Base-by-base conservation (phyloP, 208 protist genomes). In the Acanthamoeba castellanii region DNA sequence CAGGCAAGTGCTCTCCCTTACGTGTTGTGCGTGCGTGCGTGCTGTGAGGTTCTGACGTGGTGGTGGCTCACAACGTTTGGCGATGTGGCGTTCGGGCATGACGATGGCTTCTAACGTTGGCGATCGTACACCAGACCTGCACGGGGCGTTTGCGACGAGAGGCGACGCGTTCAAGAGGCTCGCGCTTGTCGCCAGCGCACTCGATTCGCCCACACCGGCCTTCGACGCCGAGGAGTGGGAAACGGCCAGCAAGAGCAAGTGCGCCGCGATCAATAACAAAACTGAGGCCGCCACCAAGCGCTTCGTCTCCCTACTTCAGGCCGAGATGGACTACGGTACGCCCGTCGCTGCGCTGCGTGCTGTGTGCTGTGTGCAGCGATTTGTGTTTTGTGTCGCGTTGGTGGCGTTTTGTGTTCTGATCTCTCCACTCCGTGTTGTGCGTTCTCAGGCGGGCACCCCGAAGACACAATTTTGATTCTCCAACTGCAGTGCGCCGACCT, bases 401-500 rank as follows among this genome's bases (percentile, higher is more conserved):
- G 20, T 16, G 22, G 16, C 0, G 57, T 64, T 27, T 5, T 42
- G 37, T 42, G 37, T 42, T 42, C 37, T 37, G 9, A 72, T 72
- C 20, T 72, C 13, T 30, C 13, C n/a, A 30, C 18, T 61, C 55
- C 18, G 13, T 72, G 30, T 20, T 37, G 27, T 72, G 66, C 13
- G 9, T 37, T 11, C 30, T n/a, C 50, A 88, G 81, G 52, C 25
- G 47, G 61, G 50, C 32, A 61, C 52, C 25, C 18, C 32, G 81
- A 88, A 42, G 81, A 88, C 81, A 61, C 11, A 88, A 61, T 88
- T 57, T 61, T 88, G 81, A 30, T 88, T 2, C 27, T 88, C 47
- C 81, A 47, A 61, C n/a, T 64, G 50, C 81, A 88, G 81, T 88
- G 81, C 50, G 42, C 50, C 42, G 81, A 88, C 32, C 50, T 88